Evolutionary conservation across 331 rosid genomes (phyloP), one percentile per base, ranked within the genome.

Genomic region (Spiraea crenata): DNA sequence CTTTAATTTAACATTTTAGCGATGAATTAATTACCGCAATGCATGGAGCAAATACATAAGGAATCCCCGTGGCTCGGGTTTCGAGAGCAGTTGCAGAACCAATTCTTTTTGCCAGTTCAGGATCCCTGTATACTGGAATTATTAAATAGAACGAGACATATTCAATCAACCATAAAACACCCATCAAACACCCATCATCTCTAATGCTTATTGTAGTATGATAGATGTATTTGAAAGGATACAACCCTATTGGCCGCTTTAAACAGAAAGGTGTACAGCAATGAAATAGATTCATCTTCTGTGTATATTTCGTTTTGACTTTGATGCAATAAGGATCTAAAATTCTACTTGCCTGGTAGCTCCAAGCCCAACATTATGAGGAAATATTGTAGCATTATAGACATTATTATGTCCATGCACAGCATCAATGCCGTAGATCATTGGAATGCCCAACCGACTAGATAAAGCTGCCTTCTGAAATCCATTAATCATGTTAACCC

Each of bases 401-500:
- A 85, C 86, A 58, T 76, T 81, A 66, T 81, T 83, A 65, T 88
- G 87, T 70, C 96, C 96, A 74, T 90, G 96, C 55, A 90, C 96
- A 59, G 96, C 96, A 74, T 90, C 96, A 65, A 87, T 90, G 65
- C 96, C 93, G 64, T 90, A 90, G 56, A 90, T 82, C 84, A 90
- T 90, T 3, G 96, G 96, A 59, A 90, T 87, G 35, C 83, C 88
- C 51, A 90, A 83, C 58, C 85, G 87, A 44, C 86, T 87, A 17
- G 89, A 69, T 39, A 87, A 76, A 63, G 96, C 71, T n/a, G 76
- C 93, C 48, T 74, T 87, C 70, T 90, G 96, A 51, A 85, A 83
- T 62, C 44, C 82, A 79, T 83, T 90, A 65, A 90, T 87, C 96
- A 87, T 90, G 70, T 85, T 57, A 63, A 83, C 69, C 96, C 96